A percentile compares a stretch with the other conserved stretches of the same genome.
phyloP scores from a whole-genome alignment of 306 rosid genomes.

The Pyrus pyrifolia region DNA sequence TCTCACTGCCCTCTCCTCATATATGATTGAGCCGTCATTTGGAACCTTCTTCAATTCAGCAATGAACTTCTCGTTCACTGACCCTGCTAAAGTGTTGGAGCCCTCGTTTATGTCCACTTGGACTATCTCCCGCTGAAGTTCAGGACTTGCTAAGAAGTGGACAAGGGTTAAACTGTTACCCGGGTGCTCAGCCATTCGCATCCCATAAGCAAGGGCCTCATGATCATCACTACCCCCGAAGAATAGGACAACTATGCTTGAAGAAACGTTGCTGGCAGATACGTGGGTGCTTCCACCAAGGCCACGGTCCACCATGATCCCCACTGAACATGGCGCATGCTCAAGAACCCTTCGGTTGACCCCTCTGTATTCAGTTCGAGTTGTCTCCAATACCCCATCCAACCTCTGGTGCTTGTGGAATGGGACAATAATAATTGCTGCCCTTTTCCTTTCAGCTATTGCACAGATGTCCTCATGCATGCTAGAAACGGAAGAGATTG shows the following conservation, averaged over 20 bases:
- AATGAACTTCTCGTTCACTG: conserved; percentile 17
- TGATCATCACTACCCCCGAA: conserved; percentile 58
- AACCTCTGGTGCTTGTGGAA: conserved; percentile 56
- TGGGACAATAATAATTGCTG: conserved; percentile 54
- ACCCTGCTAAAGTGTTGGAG: not conserved
- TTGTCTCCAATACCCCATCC: conserved; percentile 49
- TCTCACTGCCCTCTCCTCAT: conserved; percentile 30
- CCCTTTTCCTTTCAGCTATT: conserved; percentile 40
- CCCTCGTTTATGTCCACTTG: conserved; percentile 13
- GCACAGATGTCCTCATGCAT: conserved; percentile 54
- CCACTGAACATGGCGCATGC: conserved; percentile 59
- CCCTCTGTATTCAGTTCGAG: conserved; percentile 34
- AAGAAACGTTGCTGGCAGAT: conserved; percentile 44
- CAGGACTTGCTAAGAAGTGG: conserved; percentile 18
- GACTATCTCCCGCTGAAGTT: conserved; percentile 17
- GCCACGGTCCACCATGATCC: conserved; percentile 65
- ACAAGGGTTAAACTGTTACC: conserved; percentile 42
- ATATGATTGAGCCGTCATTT: conserved; percentile 22
- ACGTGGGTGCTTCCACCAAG: conserved; percentile 60
- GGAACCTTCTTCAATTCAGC: conserved; percentile 25
- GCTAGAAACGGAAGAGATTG: conserved; percentile 38
- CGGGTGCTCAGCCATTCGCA: conserved; percentile 64
- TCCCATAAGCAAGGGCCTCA: conserved; percentile 61
- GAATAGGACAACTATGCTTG: conserved; percentile 33
- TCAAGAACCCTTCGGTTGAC: conserved; percentile 45